A percentile compares a stretch with the other conserved stretches of the same genome.
phyloP scores from a whole-genome alignment of 129 eudicot genomes.

The Pseudognaphalium luteoalbum region DNA sequence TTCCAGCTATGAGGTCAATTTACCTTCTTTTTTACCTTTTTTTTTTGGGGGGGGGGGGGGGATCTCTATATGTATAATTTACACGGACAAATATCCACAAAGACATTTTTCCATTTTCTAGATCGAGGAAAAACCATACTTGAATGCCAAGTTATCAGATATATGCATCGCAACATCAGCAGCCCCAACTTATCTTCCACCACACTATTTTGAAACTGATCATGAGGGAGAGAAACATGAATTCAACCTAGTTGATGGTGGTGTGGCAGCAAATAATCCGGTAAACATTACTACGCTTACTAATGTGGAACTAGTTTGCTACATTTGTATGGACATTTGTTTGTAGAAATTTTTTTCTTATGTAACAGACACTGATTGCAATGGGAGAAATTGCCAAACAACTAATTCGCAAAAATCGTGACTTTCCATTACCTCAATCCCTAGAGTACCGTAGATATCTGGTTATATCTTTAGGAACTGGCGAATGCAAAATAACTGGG shows the following conservation, averaged over 20 bases:
- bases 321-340: too few relatives aligned
- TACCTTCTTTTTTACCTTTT: too few relatives aligned
- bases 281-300: constrained; percentile 14
- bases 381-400: constrained; percentile 44
- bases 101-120: background rate
- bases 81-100: background rate
- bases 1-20: constrained; percentile 38
- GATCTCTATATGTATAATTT: too few relatives aligned
- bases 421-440: constrained; percentile 22
- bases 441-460: constrained; percentile 38
- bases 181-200: constrained; percentile 46
- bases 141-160: constrained; percentile 41
- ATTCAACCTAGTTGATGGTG: constrained; percentile 52
- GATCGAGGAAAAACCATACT: constrained; percentile 30
- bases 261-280: constrained; percentile 53
- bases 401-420: constrained; percentile 7
- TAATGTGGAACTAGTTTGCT: background rate
- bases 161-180: constrained; percentile 58
- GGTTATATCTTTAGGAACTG: constrained; percentile 55
- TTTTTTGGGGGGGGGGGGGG: background rate
- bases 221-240: constrained; percentile 6
- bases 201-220: constrained; percentile 32
- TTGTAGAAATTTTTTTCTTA: background rate
- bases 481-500: constrained; percentile 26
- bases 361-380: constrained; percentile 45